Percentiles rank a stretch among this genome's conserved stretches.
These are phyloP conservation scores for Carex kokanica DNA, from an alignment of 176 grass and related monocot genomes.

Conservation along the genomic window DNA sequence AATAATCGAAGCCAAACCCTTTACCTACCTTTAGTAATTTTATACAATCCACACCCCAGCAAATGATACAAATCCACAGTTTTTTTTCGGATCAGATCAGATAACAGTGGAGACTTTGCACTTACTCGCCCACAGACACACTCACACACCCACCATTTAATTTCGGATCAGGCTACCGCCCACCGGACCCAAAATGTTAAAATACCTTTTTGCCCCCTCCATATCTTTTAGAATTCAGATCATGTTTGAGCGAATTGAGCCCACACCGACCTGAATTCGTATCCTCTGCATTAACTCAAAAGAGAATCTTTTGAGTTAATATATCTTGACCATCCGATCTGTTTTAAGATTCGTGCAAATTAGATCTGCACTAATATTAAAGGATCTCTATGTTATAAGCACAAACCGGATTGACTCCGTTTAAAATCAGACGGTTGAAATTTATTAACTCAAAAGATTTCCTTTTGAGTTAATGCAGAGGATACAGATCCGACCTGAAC, in stretches of 20 bases:
- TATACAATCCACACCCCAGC: not conserved
- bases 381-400: no score
- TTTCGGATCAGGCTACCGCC: not conserved
- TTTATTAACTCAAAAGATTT: no score
- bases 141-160: not conserved
- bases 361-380: no score
- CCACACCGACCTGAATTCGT: not conserved
- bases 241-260: not conserved
- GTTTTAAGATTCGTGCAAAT: no score
- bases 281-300: no score
- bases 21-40: not conserved
- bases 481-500: no score
- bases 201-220: not conserved
- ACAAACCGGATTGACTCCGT: no score
- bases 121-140: not conserved
- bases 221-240: not conserved
- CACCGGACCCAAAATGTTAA: not conserved
- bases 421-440: no score
- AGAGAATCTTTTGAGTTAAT: no score
- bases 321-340: no score
- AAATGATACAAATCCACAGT: not conserved
- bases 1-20: no score
- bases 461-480: no score
- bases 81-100: not conserved
- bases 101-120: not conserved